Evolutionary conservation across 2,329 filamentous ascomycete genomes (phyloP).

Genomic region (Aspergillus novofumigatus): DNA sequence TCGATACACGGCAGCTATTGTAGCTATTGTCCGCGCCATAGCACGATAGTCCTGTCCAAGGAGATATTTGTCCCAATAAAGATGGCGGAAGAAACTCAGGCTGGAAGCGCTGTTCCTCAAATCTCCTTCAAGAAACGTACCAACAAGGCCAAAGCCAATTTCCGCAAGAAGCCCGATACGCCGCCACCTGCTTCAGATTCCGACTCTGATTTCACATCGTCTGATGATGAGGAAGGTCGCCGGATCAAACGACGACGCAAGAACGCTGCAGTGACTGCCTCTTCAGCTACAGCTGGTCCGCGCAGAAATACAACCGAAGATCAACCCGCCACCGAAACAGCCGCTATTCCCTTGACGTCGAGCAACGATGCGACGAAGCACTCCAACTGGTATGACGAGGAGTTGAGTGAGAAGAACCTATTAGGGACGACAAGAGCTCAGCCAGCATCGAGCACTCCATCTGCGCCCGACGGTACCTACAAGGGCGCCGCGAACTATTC

Average conservation of each 20-base stretch:
- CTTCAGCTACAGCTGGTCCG: constrained; percentile 43
- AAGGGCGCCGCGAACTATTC: constrained; percentile 69
- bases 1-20: not conserved
- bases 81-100: constrained; percentile 29
- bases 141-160: constrained; percentile 68
- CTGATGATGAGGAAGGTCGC: constrained; percentile 71
- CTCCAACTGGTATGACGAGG: constrained; percentile 84
- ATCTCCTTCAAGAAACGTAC: constrained; percentile 77
- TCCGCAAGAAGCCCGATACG: constrained; percentile 76
- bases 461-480: constrained; percentile 63
- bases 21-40: not conserved
- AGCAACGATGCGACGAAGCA: constrained; percentile 86
- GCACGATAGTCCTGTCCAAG: not conserved
- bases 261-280: constrained; percentile 63
- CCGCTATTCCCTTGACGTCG: constrained; percentile 57
- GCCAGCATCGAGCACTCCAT: constrained; percentile 8
- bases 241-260: constrained; percentile 75
- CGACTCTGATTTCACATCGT: constrained; percentile 64
- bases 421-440: constrained; percentile 28
- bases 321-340: constrained; percentile 56
- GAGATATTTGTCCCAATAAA: not conserved
- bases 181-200: constrained; percentile 61
- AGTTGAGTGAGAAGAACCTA: constrained; percentile 46
- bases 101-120: constrained; percentile 24
- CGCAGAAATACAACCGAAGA: constrained; percentile 44